Evolutionary conservation across 768 basidiomycete species (phyloP).

Genomic region (Tulasnella sp.): DNA sequence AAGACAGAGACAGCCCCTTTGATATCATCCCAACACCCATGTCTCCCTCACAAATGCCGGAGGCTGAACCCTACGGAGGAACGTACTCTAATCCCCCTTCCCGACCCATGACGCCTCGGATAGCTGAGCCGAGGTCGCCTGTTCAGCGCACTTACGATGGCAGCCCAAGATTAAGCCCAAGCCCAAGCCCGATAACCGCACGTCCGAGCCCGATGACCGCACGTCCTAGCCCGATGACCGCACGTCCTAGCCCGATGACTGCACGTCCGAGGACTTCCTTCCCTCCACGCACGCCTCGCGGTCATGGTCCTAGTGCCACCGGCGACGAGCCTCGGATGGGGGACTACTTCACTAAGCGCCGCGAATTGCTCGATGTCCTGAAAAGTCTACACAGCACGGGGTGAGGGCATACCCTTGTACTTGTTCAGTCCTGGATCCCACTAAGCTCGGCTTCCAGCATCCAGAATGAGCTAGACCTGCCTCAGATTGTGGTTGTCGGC

Average conservation of each 20-base stretch:
- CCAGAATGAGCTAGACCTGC: constrained; percentile 63
- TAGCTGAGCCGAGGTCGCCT: too few relatives aligned
- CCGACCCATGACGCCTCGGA: too few relatives aligned
- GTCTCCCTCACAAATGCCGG: not conserved
- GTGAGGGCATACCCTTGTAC: not conserved
- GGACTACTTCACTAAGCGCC: constrained; percentile 20
- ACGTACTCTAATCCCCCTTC: not conserved
- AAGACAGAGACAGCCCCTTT: not conserved
- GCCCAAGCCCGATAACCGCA: not conserved
- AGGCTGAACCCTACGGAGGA: not conserved
- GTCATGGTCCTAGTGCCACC: not conserved
- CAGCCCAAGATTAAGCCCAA: too few relatives aligned
- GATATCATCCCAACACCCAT: not conserved
- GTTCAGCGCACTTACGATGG: too few relatives aligned
- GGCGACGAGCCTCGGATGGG: constrained; percentile 4
- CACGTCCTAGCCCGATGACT: not conserved
- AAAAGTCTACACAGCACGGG: constrained; percentile 29
- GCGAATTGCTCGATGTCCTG: constrained; percentile 24
- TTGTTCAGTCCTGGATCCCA: not conserved
- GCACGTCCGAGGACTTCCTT: not conserved
- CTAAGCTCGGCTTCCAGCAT: constrained; percentile 4
- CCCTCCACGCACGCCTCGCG: not conserved
- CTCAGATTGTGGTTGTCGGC: constrained; percentile 73
- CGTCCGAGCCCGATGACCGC: not conserved
- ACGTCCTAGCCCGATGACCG: too few relatives aligned